Percentiles rank a stretch among this genome's conserved stretches.
Conservation (phyloP, 2,329 filamentous ascomycete species). For the Clarireedia monteithiana region DNA sequence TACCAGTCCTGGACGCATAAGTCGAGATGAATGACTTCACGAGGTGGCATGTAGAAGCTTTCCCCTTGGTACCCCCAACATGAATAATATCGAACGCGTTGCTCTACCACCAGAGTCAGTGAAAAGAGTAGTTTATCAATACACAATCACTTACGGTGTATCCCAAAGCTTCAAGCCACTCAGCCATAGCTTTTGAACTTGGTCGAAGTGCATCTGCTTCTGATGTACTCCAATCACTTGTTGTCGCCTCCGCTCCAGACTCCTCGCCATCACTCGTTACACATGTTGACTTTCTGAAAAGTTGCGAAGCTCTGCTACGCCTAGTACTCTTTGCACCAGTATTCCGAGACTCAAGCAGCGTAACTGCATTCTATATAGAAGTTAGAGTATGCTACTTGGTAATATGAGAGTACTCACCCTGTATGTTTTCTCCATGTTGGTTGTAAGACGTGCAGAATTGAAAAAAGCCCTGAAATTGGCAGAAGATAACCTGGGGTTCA, state of each 20-base stretch:
- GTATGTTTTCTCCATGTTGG: not conserved
- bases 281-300: not conserved
- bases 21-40: slow-evolving; percentile 50
- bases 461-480: not conserved
- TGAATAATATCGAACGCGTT: slow-evolving; percentile 41
- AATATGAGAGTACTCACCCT: not conserved
- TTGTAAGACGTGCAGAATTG: not conserved
- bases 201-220: not conserved
- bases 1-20: slow-evolving; percentile 31
- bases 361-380: not conserved
- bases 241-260: not conserved
- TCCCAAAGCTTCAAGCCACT: slow-evolving; percentile 2
- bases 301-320: not conserved
- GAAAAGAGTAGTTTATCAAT: not conserved
- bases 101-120: not conserved
- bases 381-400: not conserved
- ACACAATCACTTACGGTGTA: not conserved
- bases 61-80: slow-evolving; percentile 65
- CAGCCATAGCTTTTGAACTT: not conserved
- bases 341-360: slow-evolving; percentile 1
- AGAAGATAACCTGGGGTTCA: not conserved
- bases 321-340: not conserved
- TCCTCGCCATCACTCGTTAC: not conserved
- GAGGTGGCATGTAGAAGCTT: slow-evolving; percentile 63
- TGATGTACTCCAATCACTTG: not conserved